Evolutionary conservation across 305 asterid genomes (phyloP).

Genomic region (Fraxinus sp.): DNA sequence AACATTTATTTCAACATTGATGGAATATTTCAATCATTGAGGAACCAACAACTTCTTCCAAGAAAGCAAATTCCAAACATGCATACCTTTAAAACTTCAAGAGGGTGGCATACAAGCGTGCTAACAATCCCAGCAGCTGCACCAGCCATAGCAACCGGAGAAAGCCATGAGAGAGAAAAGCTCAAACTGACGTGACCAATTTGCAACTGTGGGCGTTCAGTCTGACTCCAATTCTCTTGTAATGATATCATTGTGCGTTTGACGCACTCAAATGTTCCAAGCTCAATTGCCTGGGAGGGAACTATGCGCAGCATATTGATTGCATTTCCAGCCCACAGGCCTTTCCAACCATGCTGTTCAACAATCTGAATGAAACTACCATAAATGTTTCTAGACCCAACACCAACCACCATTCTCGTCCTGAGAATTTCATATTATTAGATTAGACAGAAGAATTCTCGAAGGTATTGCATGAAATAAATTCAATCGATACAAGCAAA

Average conservation of each 20-base stretch:
- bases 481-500: not conserved
- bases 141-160: conserved; percentile 91
- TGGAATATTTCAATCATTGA: not conserved
- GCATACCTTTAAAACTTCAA: conserved; percentile 87
- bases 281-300: conserved; percentile 94
- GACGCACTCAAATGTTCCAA: conserved; percentile 86
- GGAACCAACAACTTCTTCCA: not conserved
- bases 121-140: conserved; percentile 92
- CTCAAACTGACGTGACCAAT: conserved; percentile 47
- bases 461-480: not conserved
- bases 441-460: not conserved
- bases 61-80: not conserved
- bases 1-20: not conserved
- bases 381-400: conserved; percentile 69
- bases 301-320: conserved; percentile 88
- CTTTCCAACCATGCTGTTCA: conserved; percentile 90
- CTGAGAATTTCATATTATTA: conserved; percentile 46
- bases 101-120: conserved; percentile 95
- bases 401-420: conserved; percentile 98
- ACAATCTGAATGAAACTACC: conserved; percentile 77
- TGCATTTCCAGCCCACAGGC: conserved; percentile 93
- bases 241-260: conserved; percentile 73
- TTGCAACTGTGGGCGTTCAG: conserved; percentile 46
- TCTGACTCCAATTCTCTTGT: conserved; percentile 57
- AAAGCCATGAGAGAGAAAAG: conserved; percentile 71